Evolutionary conservation across 306 rosid genomes (phyloP).

Genomic region (Lathyrus oleraceus): DNA sequence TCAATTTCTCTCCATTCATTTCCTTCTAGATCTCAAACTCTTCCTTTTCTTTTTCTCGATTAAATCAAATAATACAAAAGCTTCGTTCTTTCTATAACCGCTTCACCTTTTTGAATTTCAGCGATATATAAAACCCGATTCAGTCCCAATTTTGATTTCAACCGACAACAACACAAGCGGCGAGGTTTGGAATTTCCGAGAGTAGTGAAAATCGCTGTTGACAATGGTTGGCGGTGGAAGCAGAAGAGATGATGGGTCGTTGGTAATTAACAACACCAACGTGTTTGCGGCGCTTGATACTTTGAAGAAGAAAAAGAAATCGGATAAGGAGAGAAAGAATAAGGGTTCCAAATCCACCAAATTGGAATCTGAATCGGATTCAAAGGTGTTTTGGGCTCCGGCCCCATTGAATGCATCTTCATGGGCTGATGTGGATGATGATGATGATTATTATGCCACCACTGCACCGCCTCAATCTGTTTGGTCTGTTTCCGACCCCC

Average conservation of each 20-base stretch:
- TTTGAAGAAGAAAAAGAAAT: slow-evolving; percentile 68
- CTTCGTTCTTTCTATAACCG: too few species aligned
- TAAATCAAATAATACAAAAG: neutral
- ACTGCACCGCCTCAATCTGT: slow-evolving; percentile 57
- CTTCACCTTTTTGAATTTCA: neutral
- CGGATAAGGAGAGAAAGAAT: slow-evolving; percentile 30
- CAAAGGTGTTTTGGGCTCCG: slow-evolving; percentile 61
- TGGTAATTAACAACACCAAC: slow-evolving; percentile 56
- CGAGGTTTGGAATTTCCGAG: too few species aligned
- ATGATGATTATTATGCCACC: slow-evolving; percentile 69
- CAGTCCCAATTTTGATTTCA: too few species aligned
- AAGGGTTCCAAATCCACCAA: slow-evolving; percentile 7
- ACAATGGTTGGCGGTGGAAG: slow-evolving; percentile 68
- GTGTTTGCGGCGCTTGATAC: slow-evolving; percentile 77
- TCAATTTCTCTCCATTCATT: neutral
- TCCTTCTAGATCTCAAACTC: slow-evolving; percentile 37
- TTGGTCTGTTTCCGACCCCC: slow-evolving; percentile 41
- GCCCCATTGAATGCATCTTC: slow-evolving; percentile 57
- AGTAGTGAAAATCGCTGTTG: too few species aligned
- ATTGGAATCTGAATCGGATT: slow-evolving; percentile 4
- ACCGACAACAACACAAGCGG: too few species aligned
- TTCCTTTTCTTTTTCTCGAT: neutral
- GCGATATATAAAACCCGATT: neutral
- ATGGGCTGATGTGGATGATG: slow-evolving; percentile 81
- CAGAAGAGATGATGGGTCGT: slow-evolving; percentile 53